Conservation (phyloP, 2,329 filamentous ascomycete genomes). For the Exophiala phaeomuriformis region DNA sequence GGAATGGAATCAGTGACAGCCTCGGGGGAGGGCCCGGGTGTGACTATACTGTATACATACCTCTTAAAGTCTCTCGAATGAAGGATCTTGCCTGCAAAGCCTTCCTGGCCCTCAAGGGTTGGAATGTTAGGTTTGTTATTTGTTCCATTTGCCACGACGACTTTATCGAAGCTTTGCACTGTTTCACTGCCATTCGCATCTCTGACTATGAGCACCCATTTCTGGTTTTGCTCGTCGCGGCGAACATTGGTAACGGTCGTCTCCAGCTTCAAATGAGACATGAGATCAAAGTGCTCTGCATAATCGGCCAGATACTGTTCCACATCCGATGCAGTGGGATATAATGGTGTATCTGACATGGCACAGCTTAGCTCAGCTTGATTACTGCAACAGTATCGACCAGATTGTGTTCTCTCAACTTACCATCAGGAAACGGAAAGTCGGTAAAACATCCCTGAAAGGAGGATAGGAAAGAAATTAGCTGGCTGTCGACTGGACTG, state of each 20-base stretch:
- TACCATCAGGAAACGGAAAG: conserved; percentile 23
- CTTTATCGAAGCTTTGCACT: conserved; percentile 30
- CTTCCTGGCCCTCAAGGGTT: conserved; percentile 15
- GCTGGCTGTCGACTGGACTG: not conserved
- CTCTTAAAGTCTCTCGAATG: conserved; percentile 25
- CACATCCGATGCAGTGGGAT: conserved; percentile 12
- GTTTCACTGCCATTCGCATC: not conserved
- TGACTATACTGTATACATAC: not conserved
- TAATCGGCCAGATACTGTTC: conserved; percentile 21
- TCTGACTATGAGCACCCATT: conserved; percentile 17
- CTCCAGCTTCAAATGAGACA: conserved; percentile 11
- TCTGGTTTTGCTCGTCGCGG: conserved; percentile 10
- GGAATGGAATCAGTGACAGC: not conserved
- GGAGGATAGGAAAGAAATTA: no score
- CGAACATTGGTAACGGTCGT: conserved; percentile 10
- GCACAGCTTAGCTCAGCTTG: no score
- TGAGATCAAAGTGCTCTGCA: conserved; percentile 18
- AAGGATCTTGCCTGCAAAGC: conserved; percentile 26
- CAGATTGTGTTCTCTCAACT: not conserved
- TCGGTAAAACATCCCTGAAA: conserved; percentile 20
- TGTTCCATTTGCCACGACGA: conserved; percentile 31
- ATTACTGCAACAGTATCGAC: no score
- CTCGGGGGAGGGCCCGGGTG: not conserved
- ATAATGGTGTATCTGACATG: conserved; percentile 7
- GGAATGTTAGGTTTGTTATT: conserved; percentile 24